Conservation (phyloP, 495 filamentous ascomycete species). For the Penicillium simplicissimum region DNA sequence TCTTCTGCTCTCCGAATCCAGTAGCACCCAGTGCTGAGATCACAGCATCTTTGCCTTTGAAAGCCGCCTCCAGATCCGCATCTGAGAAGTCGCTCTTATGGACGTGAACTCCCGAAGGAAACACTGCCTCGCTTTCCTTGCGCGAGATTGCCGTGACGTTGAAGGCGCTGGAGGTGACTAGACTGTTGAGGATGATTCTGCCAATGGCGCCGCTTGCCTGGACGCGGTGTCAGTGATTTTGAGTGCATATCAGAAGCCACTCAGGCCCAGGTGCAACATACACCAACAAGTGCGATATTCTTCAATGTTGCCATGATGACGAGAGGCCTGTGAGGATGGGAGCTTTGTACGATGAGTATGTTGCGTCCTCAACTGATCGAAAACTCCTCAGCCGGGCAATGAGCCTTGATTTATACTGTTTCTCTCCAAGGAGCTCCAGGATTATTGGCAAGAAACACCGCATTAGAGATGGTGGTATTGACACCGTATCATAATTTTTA, state of each 20-base stretch:
- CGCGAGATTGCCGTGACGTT: constrained; percentile 9
- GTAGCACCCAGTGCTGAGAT: constrained; percentile 7
- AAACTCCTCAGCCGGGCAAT: not conserved
- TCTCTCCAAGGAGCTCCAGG: not conserved
- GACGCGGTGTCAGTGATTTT: not conserved
- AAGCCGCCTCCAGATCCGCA: constrained; percentile 1
- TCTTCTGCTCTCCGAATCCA: constrained; percentile 4
- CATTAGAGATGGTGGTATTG: not conserved
- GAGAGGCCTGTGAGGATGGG: not conserved
- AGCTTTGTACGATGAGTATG: not conserved
- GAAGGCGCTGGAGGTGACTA: constrained; percentile 5
- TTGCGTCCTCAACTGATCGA: not conserved
- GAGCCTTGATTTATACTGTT: not conserved
- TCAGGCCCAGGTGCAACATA: not conserved
- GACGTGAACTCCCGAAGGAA: not conserved
- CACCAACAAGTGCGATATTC: constrained; percentile 11
- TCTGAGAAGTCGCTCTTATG: constrained; percentile 2
- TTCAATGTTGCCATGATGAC: not conserved
- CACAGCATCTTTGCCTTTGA: constrained; percentile 6
- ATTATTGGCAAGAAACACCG: not conserved
- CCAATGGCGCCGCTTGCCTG: constrained; percentile 16
- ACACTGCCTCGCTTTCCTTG: constrained; percentile 10
- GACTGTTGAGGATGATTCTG: constrained; percentile 7
- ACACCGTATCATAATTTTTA: not conserved
- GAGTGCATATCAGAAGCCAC: not conserved